A percentile compares a stretch with the other conserved stretches of the same genome.
phyloP scores from a whole-genome alignment of 208 protist genomes.

The Tritrichomonas foetus region DNA sequence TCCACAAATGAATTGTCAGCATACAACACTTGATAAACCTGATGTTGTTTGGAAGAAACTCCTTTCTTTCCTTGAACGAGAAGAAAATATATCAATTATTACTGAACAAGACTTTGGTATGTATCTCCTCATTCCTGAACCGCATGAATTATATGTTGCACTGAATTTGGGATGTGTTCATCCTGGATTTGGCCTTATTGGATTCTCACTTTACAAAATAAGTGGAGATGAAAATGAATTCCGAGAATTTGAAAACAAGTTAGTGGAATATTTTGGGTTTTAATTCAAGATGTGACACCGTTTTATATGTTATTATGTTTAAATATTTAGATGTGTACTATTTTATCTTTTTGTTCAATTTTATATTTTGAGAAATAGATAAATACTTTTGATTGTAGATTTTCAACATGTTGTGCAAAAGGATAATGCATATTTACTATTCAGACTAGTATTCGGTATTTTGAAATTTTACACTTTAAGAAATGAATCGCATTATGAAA shows the following conservation, averaged over 20 bases:
- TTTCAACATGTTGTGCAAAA: no score
- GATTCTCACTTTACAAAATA: conserved; percentile 2
- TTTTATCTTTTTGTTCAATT: no score
- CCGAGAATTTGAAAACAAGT: not conserved
- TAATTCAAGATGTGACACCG: no score
- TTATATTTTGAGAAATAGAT: no score
- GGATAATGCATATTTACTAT: no score
- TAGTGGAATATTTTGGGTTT: not conserved
- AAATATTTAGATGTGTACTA: no score
- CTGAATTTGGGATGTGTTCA: conserved; percentile 16
- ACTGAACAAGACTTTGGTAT: not conserved
- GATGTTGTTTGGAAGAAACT: not conserved
- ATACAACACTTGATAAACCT: conserved; percentile 2
- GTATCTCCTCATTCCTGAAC: not conserved
- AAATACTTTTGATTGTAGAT: no score
- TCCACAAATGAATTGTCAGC: not conserved
- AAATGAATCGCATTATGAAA: no score
- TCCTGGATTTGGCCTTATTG: not conserved
- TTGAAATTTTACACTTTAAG: no score
- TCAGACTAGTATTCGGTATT: no score
- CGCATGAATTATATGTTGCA: not conserved
- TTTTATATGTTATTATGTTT: no score
- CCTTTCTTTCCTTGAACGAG: not conserved
- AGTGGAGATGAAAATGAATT: not conserved
- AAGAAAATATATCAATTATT: conserved; percentile 29